Conservation (phyloP, 805 yeast genomes). For the Priceomyces castillae region DNA sequence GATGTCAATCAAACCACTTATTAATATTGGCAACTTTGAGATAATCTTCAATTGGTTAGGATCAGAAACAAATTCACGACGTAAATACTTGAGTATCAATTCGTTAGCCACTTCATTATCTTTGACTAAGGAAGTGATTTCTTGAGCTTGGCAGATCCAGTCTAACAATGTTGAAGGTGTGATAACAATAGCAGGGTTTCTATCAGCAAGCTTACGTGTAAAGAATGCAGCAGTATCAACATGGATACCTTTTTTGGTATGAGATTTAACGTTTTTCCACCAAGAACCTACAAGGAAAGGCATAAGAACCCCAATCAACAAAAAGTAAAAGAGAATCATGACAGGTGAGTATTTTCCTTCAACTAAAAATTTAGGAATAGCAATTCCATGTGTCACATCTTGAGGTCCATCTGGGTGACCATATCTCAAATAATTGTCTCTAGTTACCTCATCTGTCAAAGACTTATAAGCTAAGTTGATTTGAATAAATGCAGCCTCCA, state of each 20-base stretch:
- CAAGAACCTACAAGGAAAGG: constrained; percentile 81
- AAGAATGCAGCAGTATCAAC: constrained; percentile 79
- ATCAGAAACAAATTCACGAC: constrained; percentile 40
- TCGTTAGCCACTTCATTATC: constrained; percentile 47
- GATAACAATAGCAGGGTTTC: constrained; percentile 64
- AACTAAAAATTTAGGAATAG: constrained; percentile 85
- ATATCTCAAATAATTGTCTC: constrained; percentile 75
- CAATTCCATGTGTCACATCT: constrained; percentile 87
- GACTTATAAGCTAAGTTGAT: constrained; percentile 93
- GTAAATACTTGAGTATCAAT: constrained; percentile 56
- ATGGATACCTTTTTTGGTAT: constrained; percentile 80
- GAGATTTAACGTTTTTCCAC: constrained; percentile 83
- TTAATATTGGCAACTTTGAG: constrained; percentile 59
- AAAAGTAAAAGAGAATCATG: constrained; percentile 60
- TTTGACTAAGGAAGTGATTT: constrained; percentile 48
- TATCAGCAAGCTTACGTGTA: constrained; percentile 69
- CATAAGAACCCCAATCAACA: constrained; percentile 70
- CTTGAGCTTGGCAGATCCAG: constrained; percentile 65
- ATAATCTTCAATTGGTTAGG: constrained; percentile 54
- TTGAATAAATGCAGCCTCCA: constrained; percentile 75
- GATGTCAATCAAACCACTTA: constrained; percentile 75
- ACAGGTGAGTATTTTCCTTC: constrained; percentile 74
- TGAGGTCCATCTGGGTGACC: constrained; percentile 99
- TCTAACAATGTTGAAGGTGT: constrained; percentile 56
- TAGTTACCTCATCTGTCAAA: constrained; percentile 82